These are phyloP conservation scores for Rhynchospora breviuscula DNA, from an alignment of 176 grass and related monocot genomes.

Conservation along the genomic window DNA sequence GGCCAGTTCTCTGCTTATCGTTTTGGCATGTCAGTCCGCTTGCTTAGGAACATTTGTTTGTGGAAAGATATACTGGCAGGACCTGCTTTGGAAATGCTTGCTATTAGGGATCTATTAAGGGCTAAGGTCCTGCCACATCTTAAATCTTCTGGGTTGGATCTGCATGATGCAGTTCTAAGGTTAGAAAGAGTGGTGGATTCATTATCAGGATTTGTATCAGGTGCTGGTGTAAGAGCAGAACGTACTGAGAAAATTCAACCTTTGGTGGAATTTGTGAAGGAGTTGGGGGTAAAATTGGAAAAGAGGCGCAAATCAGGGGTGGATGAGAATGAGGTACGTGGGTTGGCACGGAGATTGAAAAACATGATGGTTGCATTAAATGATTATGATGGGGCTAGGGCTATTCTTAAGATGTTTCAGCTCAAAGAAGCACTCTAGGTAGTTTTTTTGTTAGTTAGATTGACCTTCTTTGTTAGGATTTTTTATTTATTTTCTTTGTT, in stretches of 20 bases:
- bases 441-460: constrained; percentile 11
- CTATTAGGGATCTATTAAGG: constrained; percentile 60
- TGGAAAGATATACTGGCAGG: constrained; percentile 77
- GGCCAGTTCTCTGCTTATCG: constrained; percentile 59
- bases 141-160: constrained; percentile 67
- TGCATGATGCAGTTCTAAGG: constrained; percentile 71
- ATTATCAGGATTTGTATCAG: constrained; percentile 43
- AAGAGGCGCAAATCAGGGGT: constrained; percentile 40
- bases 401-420: constrained; percentile 60
- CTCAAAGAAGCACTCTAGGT: constrained; percentile 84
- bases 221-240: constrained; percentile 14
- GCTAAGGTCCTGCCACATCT: constrained; percentile 88
- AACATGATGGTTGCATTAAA: constrained; percentile 52
- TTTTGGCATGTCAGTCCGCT: constrained; percentile 72
- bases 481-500: neutral
- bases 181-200: constrained; percentile 63
- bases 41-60: constrained; percentile 77
- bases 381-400: constrained; percentile 89
- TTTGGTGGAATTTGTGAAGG: constrained; percentile 55
- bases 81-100: constrained; percentile 76
- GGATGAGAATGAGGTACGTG: constrained; percentile 50
- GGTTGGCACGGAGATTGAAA: constrained; percentile 72
- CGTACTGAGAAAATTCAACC: constrained; percentile 44
- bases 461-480: neutral
- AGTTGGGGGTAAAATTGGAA: constrained; percentile 72